phyloP scores from a whole-genome alignment of 2,329 filamentous ascomycete genomes.

The Paramyrothecium sp. region DNA sequence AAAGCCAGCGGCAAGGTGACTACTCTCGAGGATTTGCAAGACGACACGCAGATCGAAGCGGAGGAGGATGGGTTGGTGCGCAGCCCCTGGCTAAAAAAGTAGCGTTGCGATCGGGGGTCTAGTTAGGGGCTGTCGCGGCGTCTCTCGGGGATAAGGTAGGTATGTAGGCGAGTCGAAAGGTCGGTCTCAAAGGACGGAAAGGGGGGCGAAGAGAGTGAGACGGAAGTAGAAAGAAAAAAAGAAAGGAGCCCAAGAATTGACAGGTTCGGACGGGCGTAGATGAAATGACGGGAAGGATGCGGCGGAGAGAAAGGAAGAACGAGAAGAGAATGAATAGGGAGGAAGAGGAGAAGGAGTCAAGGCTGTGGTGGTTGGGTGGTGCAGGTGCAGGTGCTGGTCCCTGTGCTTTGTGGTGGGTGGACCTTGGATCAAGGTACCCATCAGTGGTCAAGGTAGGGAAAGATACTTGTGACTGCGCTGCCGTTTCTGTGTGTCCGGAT shows the following conservation, averaged over 20 bases:
- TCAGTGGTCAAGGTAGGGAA: too few relatives aligned
- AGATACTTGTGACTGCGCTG: too few relatives aligned
- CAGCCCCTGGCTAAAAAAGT: neutral
- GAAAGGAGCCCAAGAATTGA: neutral
- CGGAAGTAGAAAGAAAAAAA: neutral
- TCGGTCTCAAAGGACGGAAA: neutral
- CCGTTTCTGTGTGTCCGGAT: too few relatives aligned
- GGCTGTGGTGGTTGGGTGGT: neutral
- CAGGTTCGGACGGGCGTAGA: neutral
- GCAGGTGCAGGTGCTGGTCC: neutral
- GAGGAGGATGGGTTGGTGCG: neutral
- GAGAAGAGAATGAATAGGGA: neutral
- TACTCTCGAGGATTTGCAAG: neutral
- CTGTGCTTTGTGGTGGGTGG: neutral
- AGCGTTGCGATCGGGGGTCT: neutral
- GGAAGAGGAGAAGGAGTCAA: neutral
- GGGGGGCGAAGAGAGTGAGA: neutral
- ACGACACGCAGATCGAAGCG: neutral
- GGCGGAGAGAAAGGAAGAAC: neutral
- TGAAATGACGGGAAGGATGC: neutral
- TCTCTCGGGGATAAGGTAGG: neutral
- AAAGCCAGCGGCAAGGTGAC: too few relatives aligned
- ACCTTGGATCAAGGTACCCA: neutral
- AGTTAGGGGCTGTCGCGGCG: neutral
- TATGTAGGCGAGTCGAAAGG: neutral